Evolutionary conservation across 257 asterid species (phyloP).

Genomic region (Ajuga chamaepitys): DNA sequence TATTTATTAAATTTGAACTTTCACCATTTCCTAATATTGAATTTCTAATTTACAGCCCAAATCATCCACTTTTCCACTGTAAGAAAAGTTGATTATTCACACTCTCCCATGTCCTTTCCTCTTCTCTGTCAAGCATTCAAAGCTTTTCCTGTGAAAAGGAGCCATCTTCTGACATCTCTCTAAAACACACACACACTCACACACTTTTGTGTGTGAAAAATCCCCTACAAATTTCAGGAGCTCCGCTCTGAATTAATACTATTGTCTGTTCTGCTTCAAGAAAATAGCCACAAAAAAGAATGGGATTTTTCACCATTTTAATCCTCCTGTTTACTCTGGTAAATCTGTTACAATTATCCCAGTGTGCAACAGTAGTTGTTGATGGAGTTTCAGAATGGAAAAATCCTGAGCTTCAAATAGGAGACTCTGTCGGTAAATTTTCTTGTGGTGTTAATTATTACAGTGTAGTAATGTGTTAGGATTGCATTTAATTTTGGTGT

Average conservation of each 20-base stretch:
- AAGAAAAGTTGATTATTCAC: constrained; percentile 26
- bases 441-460: neutral
- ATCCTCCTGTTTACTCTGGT: constrained; percentile 22
- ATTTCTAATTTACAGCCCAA: constrained; percentile 25
- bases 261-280: neutral
- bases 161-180: constrained; percentile 48
- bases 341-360: constrained; percentile 26
- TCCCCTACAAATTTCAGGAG: constrained; percentile 13
- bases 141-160: too few relatives aligned
- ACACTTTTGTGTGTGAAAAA: constrained; percentile 10
- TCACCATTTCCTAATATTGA: constrained; percentile 8
- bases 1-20: neutral
- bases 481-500: neutral
- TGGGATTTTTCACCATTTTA: constrained; percentile 28
- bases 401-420: constrained; percentile 64
- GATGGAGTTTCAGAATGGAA: constrained; percentile 82
- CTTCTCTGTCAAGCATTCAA: constrained; percentile 28
- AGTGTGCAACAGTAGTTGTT: constrained; percentile 51
- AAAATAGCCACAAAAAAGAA: neutral
- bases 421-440: constrained; percentile 77
- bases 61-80: constrained; percentile 38
- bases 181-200: constrained; percentile 19
- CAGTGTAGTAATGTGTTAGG: neutral
- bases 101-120: constrained; percentile 26
- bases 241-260: neutral